Base-by-base conservation (phyloP, 192 early-diverging fungal genomes). In the Umbelopsis isabellina region DNA sequence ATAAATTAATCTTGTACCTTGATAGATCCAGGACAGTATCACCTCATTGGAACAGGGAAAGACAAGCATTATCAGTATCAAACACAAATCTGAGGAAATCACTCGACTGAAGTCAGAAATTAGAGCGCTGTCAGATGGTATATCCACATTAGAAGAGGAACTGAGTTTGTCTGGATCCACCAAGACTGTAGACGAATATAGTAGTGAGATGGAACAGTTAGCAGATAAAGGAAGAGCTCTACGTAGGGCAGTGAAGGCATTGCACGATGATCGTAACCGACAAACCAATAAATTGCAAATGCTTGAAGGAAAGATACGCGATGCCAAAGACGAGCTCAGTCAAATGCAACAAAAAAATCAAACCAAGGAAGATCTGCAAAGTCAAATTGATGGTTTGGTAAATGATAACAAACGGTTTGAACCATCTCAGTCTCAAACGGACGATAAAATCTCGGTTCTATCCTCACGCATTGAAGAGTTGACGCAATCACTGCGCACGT, bases 171-270 rank as follows among this genome's bases (percentile, higher is more conserved):
- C 89, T 1, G 91, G 89, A 0, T 90, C 90, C 1, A 82, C 79
- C 13, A 87, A 87, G 69, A 92, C 91, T 5, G 68, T 86, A 22
- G 87, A 89, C 4, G 90, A 95, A 25, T 81, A 87, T 41, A 89
- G 91, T 71, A 74, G 70, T 11, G 90, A 93, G 49, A 74, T 88
- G 10, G 81, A 83, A 4, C 46, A 51, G 1, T 68, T 87, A 7
- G 81, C 85, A 45, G 67, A 74, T 21, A 82, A 85, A 76, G 79
- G 82, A n/a, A 75, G 65, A 47, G 11, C 30, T 48, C 77, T 75
- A 47, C 80, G 52, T 50, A 72, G 66, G 4, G 76, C 70, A 53
- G 67, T 80, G 6, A 71, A 83, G n/a, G 74, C 65, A 20, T 49
- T 81, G 25, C 68, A 81, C 46, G 70, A 84, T 45, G 75, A 86